A percentile compares a stretch with the other conserved stretches of the same genome.
phyloP scores from a whole-genome alignment of 805 yeast species.

The Starmerella vitae region DNA sequence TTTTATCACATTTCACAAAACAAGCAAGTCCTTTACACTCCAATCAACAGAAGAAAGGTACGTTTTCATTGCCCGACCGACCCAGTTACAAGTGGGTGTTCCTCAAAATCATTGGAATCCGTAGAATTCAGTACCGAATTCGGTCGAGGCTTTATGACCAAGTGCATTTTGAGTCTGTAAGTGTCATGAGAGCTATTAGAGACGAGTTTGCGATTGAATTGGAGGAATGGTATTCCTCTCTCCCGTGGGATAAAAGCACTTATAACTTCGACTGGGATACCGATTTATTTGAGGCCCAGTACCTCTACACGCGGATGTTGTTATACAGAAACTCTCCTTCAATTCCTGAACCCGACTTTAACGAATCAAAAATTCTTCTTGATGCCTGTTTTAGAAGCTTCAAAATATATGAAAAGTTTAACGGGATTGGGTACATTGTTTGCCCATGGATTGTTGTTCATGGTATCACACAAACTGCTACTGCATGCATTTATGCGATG shows the following conservation, averaged over 20 bases:
- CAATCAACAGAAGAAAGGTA: not conserved
- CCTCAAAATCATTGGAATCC: constrained; percentile 49
- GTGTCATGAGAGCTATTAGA: constrained; percentile 41
- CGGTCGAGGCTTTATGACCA: constrained; percentile 56
- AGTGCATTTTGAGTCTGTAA: constrained; percentile 24
- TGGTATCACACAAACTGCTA: constrained; percentile 77
- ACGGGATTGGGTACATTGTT: constrained; percentile 46
- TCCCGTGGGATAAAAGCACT: constrained; percentile 42
- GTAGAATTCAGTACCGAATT: constrained; percentile 66
- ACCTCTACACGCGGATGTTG: constrained; percentile 57
- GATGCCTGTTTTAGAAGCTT: constrained; percentile 58
- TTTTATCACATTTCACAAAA: not conserved
- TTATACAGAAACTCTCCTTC: constrained; percentile 70
- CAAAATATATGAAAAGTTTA: constrained; percentile 45
- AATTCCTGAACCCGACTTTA: constrained; percentile 38
- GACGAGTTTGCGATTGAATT: constrained; percentile 37
- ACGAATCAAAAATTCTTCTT: constrained; percentile 44
- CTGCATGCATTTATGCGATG: constrained; percentile 64
- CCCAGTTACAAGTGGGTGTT: constrained; percentile 61
- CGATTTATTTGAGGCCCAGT: constrained; percentile 60
- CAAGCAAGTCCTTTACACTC: not conserved
- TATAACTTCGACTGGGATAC: constrained; percentile 66
- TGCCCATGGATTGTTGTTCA: constrained; percentile 92
- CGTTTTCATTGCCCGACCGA: constrained; percentile 14
- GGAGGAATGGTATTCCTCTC: constrained; percentile 46